A percentile compares a stretch with the other conserved stretches of the same genome.
These are phyloP conservation scores for Xylaria bambusicola DNA, from an alignment of 495 filamentous ascomycete genomes.

Conservation along the genomic window DNA sequence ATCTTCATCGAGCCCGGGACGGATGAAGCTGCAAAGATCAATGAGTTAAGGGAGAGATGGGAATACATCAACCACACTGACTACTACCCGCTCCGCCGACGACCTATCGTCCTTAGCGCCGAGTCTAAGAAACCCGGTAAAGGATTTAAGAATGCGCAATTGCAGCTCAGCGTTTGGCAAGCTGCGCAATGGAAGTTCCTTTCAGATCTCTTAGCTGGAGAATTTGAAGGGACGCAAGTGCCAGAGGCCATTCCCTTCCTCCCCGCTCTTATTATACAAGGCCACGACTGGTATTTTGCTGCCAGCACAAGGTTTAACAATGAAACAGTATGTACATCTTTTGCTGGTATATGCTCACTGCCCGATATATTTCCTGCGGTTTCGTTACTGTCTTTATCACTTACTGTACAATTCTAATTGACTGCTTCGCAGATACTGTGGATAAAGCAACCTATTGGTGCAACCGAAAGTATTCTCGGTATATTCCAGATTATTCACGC, in stretches of 20 bases:
- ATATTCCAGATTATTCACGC: constrained; percentile 6
- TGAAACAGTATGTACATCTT: not conserved
- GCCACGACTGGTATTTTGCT: constrained; percentile 5
- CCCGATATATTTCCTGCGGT: not conserved
- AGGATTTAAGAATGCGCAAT: not conserved
- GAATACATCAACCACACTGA: constrained; percentile 7
- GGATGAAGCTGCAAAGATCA: not conserved
- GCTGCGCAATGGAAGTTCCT: constrained; percentile 5
- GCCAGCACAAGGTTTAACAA: not conserved
- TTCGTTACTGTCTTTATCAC: not conserved
- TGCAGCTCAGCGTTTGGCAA: constrained; percentile 10
- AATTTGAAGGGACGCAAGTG: not conserved
- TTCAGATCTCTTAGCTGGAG: not conserved
- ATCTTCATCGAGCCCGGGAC: not conserved
- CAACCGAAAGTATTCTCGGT: not conserved
- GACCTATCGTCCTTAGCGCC: constrained; percentile 5
- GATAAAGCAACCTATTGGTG: constrained; percentile 4
- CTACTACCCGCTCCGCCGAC: not conserved
- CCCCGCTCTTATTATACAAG: constrained; percentile 6
- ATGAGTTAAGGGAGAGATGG: not conserved
- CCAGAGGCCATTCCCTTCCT: constrained; percentile 1
- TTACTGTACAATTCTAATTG: not conserved
- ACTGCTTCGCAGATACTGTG: not conserved
- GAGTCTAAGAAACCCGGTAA: constrained; percentile 10
- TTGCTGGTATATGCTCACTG: not conserved